Conservation (phyloP, 257 asterid genomes). For the Leonotis leonurus region DNA sequence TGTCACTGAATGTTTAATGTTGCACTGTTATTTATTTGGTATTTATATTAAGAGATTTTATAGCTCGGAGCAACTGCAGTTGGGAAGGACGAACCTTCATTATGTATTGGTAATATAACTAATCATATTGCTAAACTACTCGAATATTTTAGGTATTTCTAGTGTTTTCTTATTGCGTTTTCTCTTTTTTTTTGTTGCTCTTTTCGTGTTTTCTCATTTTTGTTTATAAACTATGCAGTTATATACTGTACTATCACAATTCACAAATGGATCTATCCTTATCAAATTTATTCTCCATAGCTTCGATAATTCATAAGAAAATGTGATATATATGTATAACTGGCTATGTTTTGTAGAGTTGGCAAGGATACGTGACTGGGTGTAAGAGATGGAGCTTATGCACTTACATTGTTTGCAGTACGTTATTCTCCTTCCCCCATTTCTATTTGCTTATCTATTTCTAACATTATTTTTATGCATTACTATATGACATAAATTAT, state of each 20-base stretch:
- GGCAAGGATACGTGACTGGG: conserved; percentile 91
- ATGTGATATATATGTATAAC: not conserved
- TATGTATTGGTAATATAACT: conserved; percentile 58
- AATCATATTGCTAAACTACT: conserved; percentile 73
- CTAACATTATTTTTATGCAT: conserved; percentile 9
- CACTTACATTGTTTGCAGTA: conserved; percentile 85
- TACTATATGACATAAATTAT: conserved; percentile 46
- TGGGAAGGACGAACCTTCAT: conserved; percentile 40
- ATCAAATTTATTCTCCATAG: not conserved
- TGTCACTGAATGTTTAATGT: conserved; percentile 6
- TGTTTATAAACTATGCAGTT: not conserved
- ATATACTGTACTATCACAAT: not conserved
- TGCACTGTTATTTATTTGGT: conserved; percentile 23
- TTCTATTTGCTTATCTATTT: conserved; percentile 14
- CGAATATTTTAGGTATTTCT: conserved; percentile 57
- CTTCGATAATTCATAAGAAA: not conserved
- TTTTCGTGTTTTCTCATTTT: not conserved
- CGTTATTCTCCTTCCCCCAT: conserved; percentile 22
- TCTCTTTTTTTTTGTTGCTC: not conserved
- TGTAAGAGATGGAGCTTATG: conserved; percentile 89
- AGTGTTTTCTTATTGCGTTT: not conserved
- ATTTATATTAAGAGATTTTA: conserved; percentile 30
- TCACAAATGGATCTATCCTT: not conserved
- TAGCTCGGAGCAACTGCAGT: conserved; percentile 67
- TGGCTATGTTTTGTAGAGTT: conserved; percentile 39